Percentiles rank a stretch among this genome's conserved stretches.
These are phyloP conservation scores for Paecilomyces formosus DNA, from an alignment of 2,329 filamentous ascomycete genomes.

Conservation along the genomic window DNA sequence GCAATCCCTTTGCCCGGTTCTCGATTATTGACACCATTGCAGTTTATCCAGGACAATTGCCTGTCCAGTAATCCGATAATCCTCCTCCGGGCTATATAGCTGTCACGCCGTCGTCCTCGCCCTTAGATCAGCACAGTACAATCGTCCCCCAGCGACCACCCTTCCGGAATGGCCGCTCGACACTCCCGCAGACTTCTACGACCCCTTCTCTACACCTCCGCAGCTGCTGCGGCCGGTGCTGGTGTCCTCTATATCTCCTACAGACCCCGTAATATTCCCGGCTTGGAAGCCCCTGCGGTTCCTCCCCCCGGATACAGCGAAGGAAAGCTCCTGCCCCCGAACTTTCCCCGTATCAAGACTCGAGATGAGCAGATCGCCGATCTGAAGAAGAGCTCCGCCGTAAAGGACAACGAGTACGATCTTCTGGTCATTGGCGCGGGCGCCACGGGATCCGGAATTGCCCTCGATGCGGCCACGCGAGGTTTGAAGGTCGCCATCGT, in stretches of 20 bases:
- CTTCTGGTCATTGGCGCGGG: slow-evolving; percentile 72
- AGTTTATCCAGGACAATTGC: not conserved
- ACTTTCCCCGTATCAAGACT: slow-evolving; percentile 44
- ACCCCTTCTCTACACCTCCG: slow-evolving; percentile 53
- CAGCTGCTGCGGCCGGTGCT: slow-evolving; percentile 46
- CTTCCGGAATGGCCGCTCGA: slow-evolving; percentile 29
- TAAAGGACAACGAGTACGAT: slow-evolving; percentile 48
- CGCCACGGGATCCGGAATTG: slow-evolving; percentile 72
- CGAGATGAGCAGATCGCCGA: slow-evolving; percentile 46
- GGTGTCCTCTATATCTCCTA: slow-evolving; percentile 55
- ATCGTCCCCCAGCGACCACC: not conserved
- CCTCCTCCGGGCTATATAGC: not conserved
- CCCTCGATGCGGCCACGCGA: slow-evolving; percentile 70
- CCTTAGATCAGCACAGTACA: not conserved
- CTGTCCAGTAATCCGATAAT: not conserved
- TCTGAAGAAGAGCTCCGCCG: slow-evolving; percentile 37
- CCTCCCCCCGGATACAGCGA: slow-evolving; percentile 57
- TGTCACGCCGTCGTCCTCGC: not conserved
- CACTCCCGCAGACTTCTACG: slow-evolving; percentile 45
- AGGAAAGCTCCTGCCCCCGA: slow-evolving; percentile 49
- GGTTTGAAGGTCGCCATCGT: slow-evolving; percentile 74
- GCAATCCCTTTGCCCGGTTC: not conserved
- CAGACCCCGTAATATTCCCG: slow-evolving; percentile 57
- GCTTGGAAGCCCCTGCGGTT: slow-evolving; percentile 53
- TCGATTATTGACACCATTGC: not conserved